Percentiles rank a stretch among this genome's conserved stretches.
Evolutionary conservation across 495 filamentous ascomycete species (phyloP).

Genomic region (Lasiosphaeris hirsuta): DNA sequence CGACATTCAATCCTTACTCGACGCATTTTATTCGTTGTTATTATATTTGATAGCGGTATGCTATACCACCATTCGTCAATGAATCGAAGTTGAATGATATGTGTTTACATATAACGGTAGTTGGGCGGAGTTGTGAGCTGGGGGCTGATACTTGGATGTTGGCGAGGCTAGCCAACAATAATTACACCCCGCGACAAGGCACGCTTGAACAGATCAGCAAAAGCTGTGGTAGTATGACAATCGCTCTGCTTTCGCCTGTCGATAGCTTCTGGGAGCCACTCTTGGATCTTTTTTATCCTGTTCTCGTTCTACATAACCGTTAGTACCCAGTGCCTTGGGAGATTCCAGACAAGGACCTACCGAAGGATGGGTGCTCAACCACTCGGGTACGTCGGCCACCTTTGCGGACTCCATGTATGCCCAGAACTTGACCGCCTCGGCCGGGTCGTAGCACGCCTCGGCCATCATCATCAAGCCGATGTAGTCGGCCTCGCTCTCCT

Average conservation of each 20-base stretch:
- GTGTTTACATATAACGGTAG: too few species aligned
- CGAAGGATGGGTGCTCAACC: slow-evolving; percentile 83
- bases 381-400: slow-evolving; percentile 61
- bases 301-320: slow-evolving; percentile 53
- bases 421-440: slow-evolving; percentile 73
- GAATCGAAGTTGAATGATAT: too few species aligned
- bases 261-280: slow-evolving; percentile 61
- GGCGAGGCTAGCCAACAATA: neutral
- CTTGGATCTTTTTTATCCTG: slow-evolving; percentile 65
- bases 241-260: slow-evolving; percentile 51
- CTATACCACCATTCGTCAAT: too few species aligned
- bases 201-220: slow-evolving; percentile 37
- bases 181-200: slow-evolving; percentile 26
- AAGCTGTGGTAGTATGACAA: slow-evolving; percentile 39
- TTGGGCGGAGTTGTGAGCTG: too few species aligned
- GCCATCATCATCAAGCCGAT: slow-evolving; percentile 75
- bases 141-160: too few species aligned
- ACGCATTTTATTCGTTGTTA: too few species aligned
- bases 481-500: slow-evolving; percentile 73
- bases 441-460: slow-evolving; percentile 64
- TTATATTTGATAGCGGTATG: too few species aligned
- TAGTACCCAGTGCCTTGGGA: neutral
- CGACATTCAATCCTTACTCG: too few species aligned
- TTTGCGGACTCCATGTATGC: slow-evolving; percentile 63
- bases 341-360: slow-evolving; percentile 39